Evolutionary conservation across 345 rosid genomes (phyloP).

Genomic region (Linum usitatissimum): DNA sequence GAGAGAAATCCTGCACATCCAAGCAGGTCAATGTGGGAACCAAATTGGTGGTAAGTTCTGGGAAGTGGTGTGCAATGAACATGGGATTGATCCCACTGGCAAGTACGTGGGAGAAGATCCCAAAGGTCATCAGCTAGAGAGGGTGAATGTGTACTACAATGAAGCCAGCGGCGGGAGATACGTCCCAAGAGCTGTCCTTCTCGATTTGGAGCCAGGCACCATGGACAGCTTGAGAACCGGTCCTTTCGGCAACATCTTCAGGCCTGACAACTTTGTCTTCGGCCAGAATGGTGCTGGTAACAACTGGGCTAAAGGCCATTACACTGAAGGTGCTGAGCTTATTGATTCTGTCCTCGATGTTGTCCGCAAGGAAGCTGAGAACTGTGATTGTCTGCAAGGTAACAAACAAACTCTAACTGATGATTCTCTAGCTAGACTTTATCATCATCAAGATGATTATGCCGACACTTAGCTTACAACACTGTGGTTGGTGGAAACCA

Average conservation of each 20-base stretch:
- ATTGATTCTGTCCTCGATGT: conserved; percentile 52
- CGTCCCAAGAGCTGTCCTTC: conserved; percentile 46
- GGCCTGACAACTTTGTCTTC: conserved; percentile 59
- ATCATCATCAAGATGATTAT: background rate
- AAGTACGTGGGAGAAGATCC: conserved; percentile 27
- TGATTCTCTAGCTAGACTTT: background rate
- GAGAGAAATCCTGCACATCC: conserved; percentile 57
- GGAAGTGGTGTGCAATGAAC: conserved; percentile 55
- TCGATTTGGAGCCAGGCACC: conserved; percentile 58
- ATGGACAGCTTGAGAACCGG: conserved; percentile 49
- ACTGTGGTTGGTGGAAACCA: background rate
- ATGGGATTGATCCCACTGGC: conserved; percentile 41
- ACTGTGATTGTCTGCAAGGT: conserved; percentile 61
- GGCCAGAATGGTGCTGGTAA: conserved; percentile 59
- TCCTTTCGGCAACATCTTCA: conserved; percentile 42
- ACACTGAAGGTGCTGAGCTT: conserved; percentile 55
- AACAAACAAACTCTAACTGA: background rate
- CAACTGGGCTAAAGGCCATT: conserved; percentile 60
- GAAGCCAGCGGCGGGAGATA: conserved; percentile 48
- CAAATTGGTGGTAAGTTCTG: conserved; percentile 53
- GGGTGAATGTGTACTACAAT: conserved; percentile 49
- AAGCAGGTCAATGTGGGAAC: conserved; percentile 57
- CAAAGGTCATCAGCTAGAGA: conserved; percentile 38
- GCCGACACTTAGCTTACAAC: background rate
- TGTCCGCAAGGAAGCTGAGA: conserved; percentile 50